These are phyloP conservation scores for Miscanthus sacchariflorus DNA, from an alignment of 202 grass and related monocot genomes.

Conservation along the genomic window DNA sequence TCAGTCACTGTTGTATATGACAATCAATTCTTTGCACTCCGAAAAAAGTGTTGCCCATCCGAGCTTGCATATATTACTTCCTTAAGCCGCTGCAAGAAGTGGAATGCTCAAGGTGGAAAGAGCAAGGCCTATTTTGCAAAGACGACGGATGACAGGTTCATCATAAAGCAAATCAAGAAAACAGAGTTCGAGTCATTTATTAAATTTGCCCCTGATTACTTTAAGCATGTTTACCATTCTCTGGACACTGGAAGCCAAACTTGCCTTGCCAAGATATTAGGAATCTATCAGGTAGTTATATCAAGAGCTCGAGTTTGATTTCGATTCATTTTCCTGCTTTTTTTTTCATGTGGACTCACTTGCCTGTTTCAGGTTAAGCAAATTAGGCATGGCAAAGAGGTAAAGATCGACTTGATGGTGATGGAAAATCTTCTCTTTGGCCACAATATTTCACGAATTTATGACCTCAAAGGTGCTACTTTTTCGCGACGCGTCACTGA, in stretches of 20 bases:
- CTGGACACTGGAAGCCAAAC: conserved; percentile 88
- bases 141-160: conserved; percentile 89
- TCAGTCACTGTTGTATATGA: conserved; percentile 72
- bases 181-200: conserved; percentile 96
- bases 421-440: conserved; percentile 99
- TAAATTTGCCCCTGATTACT: conserved; percentile 89
- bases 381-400: conserved; percentile 81
- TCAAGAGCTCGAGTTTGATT: conserved; percentile 25
- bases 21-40: conserved; percentile 70
- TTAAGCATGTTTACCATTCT: conserved; percentile 79
- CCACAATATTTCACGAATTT: conserved; percentile 77
- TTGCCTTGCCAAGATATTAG: conserved; percentile 96
- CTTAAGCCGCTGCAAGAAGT: conserved; percentile 89
- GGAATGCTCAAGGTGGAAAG: conserved; percentile 99
- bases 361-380: conserved; percentile 77
- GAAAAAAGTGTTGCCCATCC: conserved; percentile 94
- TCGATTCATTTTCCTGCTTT: conserved; percentile 26
- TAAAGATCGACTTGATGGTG: conserved; percentile 91
- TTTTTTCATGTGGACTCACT: conserved; percentile 36
- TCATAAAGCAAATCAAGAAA: conserved; percentile 99
- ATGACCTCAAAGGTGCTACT: conserved; percentile 90
- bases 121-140: conserved; percentile 95
- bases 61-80: conserved; percentile 93
- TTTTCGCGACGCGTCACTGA: conserved; percentile 63
- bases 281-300: conserved; percentile 90